Conservation (phyloP, 2,329 filamentous ascomycete genomes). For the Colletotrichum sp. region DNA sequence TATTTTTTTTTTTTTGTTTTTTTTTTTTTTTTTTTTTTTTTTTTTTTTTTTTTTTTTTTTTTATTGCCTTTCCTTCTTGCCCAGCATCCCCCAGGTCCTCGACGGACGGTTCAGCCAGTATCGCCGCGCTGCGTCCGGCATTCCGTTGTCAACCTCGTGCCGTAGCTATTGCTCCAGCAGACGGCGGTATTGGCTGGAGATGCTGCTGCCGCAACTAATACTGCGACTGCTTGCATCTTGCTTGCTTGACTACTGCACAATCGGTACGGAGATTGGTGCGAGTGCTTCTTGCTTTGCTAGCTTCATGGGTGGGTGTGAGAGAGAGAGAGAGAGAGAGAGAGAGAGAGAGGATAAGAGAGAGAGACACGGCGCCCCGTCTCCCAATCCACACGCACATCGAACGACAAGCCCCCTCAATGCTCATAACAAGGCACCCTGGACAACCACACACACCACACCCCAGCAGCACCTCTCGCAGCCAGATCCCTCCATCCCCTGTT, state of each 20-base stretch:
- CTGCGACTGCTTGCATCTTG: background rate
- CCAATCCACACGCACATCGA: background rate
- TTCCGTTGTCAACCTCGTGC: background rate
- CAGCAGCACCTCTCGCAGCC: background rate
- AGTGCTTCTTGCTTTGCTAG: background rate
- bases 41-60: background rate
- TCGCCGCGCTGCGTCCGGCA: background rate
- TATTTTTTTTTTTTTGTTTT: too few relatives aligned
- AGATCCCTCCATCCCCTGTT: conserved; percentile 10
- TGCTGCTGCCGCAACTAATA: background rate
- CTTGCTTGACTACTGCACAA: background rate
- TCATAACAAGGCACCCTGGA: conserved; percentile 2
- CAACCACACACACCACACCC: background rate
- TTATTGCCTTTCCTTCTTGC: background rate
- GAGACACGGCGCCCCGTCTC: background rate
- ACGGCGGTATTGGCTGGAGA: background rate
- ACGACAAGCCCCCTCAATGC: conserved; percentile 11
- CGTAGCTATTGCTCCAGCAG: background rate
- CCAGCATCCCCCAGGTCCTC: background rate
- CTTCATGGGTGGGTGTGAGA: background rate
- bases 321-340: background rate
- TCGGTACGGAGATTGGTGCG: background rate
- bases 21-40: background rate
- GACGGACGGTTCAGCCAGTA: background rate
- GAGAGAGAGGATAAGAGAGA: background rate